Percentiles rank a stretch among this genome's conserved stretches.
Evolutionary conservation across 352 stramenopile genomes (phyloP).

Genomic region (Vaucheria bursata): DNA sequence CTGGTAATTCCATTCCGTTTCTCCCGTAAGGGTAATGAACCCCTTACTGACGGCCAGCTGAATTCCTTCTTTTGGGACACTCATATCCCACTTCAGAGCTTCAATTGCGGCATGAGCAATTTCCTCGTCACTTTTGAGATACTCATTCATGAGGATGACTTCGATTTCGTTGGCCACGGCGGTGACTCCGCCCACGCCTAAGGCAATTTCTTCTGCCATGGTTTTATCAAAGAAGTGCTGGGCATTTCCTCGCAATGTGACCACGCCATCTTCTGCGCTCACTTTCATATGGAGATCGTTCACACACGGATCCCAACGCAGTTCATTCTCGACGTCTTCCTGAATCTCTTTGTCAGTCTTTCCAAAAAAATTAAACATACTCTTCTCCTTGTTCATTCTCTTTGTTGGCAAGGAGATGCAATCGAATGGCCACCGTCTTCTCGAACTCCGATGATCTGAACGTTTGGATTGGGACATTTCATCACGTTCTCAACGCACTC

Average conservation of each 20-base stretch:
- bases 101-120: not conserved
- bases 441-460: no score
- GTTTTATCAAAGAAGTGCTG: not conserved
- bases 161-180: not conserved
- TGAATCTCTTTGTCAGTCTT: not conserved
- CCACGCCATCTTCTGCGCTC: not conserved
- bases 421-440: no score
- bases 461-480: no score
- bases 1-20: not conserved
- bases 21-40: not conserved
- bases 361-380: constrained; percentile 2
- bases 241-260: not conserved
- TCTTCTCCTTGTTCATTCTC: no score
- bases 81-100: not conserved
- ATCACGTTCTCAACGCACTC: no score
- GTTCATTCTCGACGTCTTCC: not conserved
- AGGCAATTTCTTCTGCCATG: not conserved
- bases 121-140: not conserved
- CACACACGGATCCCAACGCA: not conserved
- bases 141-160: not conserved
- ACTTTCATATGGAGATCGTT: not conserved
- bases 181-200: not conserved
- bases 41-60: not conserved
- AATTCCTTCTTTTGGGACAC: not conserved
- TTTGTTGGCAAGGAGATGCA: no score